phyloP scores from a whole-genome alignment of 495 filamentous ascomycete species.

The Neurospora sp. region DNA sequence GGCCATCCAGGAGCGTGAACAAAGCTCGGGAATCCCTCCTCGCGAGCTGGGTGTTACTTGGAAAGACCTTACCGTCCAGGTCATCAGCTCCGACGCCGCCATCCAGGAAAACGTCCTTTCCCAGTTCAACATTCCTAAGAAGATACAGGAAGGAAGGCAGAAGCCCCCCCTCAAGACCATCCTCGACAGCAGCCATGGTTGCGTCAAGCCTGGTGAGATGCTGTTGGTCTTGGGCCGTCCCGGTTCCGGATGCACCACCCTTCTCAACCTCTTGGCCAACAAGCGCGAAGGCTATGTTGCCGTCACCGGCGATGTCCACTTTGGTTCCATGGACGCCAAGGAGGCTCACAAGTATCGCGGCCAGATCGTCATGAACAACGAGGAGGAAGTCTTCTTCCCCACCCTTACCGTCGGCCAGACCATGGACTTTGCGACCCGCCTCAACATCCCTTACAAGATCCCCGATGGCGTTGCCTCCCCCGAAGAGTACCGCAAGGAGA shows the following conservation, averaged over 20 bases:
- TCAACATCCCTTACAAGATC: conserved; percentile 33
- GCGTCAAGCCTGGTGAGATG: conserved; percentile 62
- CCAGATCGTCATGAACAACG: conserved; percentile 44
- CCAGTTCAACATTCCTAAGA: conserved; percentile 42
- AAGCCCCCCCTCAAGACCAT: conserved; percentile 51
- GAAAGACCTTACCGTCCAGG: conserved; percentile 52
- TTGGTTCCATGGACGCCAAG: conserved; percentile 47
- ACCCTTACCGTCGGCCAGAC: conserved; percentile 55
- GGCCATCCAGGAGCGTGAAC: conserved; percentile 33
- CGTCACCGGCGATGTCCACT: conserved; percentile 58
- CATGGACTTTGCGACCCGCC: conserved; percentile 47
- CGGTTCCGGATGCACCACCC: conserved; percentile 66
- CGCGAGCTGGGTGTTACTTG: conserved; percentile 49
- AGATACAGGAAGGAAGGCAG: conserved; percentile 33
- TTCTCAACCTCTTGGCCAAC: conserved; percentile 69
- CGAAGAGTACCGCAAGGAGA: conserved; percentile 11
- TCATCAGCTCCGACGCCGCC: conserved; percentile 25
- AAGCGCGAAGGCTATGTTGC: conserved; percentile 57
- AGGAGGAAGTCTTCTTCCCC: conserved; percentile 55
- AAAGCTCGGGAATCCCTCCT: conserved; percentile 36
- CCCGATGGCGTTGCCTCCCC: conserved; percentile 6
- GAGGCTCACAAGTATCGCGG: conserved; percentile 49
- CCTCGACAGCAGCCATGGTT: conserved; percentile 41
- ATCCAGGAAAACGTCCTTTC: conserved; percentile 38
- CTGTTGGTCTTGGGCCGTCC: conserved; percentile 70